Evolutionary conservation across 192 early-diverging fungal species (phyloP).

Genomic region (Podila horticola): DNA sequence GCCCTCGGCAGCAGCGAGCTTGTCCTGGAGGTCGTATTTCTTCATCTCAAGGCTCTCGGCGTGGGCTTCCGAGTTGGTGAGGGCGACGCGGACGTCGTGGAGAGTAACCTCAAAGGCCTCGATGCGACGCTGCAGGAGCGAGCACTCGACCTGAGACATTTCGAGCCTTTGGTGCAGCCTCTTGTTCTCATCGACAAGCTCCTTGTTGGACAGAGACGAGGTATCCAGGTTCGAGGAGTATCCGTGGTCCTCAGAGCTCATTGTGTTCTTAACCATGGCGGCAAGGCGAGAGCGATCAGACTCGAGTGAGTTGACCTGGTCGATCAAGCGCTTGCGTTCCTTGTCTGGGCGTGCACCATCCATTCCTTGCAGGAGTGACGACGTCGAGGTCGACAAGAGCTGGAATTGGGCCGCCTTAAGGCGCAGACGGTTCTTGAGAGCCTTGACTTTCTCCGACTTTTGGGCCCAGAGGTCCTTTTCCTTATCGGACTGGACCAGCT

Average conservation of each 20-base stretch:
- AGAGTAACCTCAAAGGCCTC: slow-evolving; percentile 48
- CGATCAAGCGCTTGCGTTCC: slow-evolving; percentile 48
- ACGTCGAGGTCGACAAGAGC: slow-evolving; percentile 40
- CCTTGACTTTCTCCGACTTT: slow-evolving; percentile 27
- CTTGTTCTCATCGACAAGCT: slow-evolving; percentile 39
- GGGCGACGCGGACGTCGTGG: slow-evolving; percentile 45
- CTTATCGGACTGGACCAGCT: slow-evolving; percentile 18
- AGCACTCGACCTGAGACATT: slow-evolving; percentile 48
- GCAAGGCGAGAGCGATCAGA: slow-evolving; percentile 49
- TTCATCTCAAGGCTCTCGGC: slow-evolving; percentile 50
- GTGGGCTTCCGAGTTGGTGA: slow-evolving; percentile 46
- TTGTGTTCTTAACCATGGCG: slow-evolving; percentile 48
- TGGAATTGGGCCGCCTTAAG: slow-evolving; percentile 42
- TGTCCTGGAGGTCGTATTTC: slow-evolving; percentile 52
- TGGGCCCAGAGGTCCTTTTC: slow-evolving; percentile 38
- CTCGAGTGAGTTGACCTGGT: slow-evolving; percentile 39
- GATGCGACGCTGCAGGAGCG: slow-evolving; percentile 41
- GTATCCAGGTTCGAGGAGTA: slow-evolving; percentile 3
- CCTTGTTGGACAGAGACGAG: slow-evolving; percentile 29
- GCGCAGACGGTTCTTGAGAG: slow-evolving; percentile 33
- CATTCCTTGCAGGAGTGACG: slow-evolving; percentile 28
- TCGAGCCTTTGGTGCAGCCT: slow-evolving; percentile 31
- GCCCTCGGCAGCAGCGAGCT: slow-evolving; percentile 40
- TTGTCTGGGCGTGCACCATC: slow-evolving; percentile 44
- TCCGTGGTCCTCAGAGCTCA: slow-evolving; percentile 12